phyloP scores from a whole-genome alignment of 1,139 yeast species.

The Kodamaea suecica region DNA sequence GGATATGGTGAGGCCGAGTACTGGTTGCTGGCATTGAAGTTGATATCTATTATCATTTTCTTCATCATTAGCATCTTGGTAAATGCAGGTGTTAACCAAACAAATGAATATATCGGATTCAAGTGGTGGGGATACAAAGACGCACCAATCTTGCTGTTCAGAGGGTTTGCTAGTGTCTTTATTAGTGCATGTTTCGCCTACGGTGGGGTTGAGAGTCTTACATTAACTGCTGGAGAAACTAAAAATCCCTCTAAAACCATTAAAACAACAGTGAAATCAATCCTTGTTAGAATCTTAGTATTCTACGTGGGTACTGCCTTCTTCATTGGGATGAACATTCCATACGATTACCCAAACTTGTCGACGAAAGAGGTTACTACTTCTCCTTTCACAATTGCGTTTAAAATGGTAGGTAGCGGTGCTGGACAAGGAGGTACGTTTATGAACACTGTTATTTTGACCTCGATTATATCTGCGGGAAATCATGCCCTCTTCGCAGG shows the following conservation, averaged over 20 bases:
- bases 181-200: slow-evolving; percentile 63
- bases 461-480: slow-evolving; percentile 46
- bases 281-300: slow-evolving; percentile 24
- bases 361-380: slow-evolving; percentile 44
- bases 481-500: slow-evolving; percentile 47
- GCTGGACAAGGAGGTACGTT: slow-evolving; percentile 44
- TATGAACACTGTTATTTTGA: slow-evolving; percentile 45
- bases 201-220: slow-evolving; percentile 66
- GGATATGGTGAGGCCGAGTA: slow-evolving; percentile 46
- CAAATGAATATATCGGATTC: slow-evolving; percentile 38
- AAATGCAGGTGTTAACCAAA: slow-evolving; percentile 30
- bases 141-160: slow-evolving; percentile 43
- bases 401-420: slow-evolving; percentile 48
- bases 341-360: slow-evolving; percentile 39
- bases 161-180: slow-evolving; percentile 38
- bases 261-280: slow-evolving; percentile 55
- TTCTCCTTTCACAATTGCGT: slow-evolving; percentile 65
- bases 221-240: slow-evolving; percentile 67
- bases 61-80: slow-evolving; percentile 38
- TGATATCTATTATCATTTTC: slow-evolving; percentile 38
- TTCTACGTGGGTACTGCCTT: slow-evolving; percentile 42
- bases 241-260: slow-evolving; percentile 62
- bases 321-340: slow-evolving; percentile 46
- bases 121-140: slow-evolving; percentile 37
- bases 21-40: slow-evolving; percentile 37